phyloP scores from a whole-genome alignment of 495 filamentous ascomycete species.

The Xylaria sp. region DNA sequence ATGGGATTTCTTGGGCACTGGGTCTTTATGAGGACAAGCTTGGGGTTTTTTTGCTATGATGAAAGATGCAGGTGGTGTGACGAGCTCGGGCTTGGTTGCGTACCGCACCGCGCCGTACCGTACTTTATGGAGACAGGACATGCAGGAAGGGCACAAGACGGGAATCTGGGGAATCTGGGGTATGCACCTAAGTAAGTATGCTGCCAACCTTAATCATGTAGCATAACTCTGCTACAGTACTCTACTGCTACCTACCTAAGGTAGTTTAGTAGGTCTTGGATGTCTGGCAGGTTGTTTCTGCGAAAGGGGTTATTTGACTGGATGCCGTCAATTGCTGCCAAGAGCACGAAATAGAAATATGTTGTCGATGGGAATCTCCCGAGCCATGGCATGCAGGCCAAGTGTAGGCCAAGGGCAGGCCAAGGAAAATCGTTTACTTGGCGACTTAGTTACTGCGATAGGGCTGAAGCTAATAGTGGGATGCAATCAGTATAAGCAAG shows the following conservation, averaged over 20 bases:
- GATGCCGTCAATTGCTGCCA: not conserved
- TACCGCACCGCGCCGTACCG: too few species aligned
- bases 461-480: constrained; percentile 3
- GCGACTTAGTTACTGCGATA: not conserved
- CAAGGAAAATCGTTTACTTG: constrained; percentile 10
- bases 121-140: too few species aligned
- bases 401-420: too few species aligned
- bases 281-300: not conserved
- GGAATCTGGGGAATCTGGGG: not conserved
- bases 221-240: not conserved
- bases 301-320: not conserved
- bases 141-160: not conserved
- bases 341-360: not conserved
- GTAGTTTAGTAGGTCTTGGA: not conserved
- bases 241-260: not conserved
- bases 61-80: not conserved
- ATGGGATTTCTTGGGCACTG: not conserved
- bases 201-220: not conserved
- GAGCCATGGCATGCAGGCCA: constrained; percentile 17
- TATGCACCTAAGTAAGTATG: too few species aligned
- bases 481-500: not conserved
- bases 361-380: not conserved
- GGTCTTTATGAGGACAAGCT: not conserved
- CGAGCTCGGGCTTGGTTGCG: too few species aligned
- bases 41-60: not conserved